Percentiles rank a stretch among this genome's conserved stretches.
These are phyloP conservation scores for Penicillium silybi DNA, from an alignment of 495 filamentous ascomycete species.

Conservation along the genomic window DNA sequence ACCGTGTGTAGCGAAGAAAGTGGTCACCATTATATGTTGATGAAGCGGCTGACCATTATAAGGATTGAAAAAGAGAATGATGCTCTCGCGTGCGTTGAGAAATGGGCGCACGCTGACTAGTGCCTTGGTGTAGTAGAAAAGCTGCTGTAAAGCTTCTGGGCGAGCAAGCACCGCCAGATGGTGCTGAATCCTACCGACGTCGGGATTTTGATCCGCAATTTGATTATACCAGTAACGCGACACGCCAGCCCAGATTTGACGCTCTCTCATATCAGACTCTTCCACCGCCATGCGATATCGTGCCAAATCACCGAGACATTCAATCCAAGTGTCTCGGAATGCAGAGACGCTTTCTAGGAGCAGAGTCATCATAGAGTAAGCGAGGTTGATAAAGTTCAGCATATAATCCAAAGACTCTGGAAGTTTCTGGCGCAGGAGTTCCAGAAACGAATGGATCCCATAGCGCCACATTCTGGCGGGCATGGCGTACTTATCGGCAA, in stretches of 20 bases:
- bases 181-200: slow-evolving; percentile 74
- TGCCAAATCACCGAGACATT: slow-evolving; percentile 78
- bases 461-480: slow-evolving; percentile 83
- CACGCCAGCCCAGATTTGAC: slow-evolving; percentile 75
- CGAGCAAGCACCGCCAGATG: slow-evolving; percentile 79
- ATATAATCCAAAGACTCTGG: slow-evolving; percentile 73
- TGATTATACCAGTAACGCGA: slow-evolving; percentile 78
- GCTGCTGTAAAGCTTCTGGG: slow-evolving; percentile 67
- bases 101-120: slow-evolving; percentile 51
- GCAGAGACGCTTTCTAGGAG: slow-evolving; percentile 70
- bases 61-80: slow-evolving; percentile 67
- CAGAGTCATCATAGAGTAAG: slow-evolving; percentile 77
- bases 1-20: slow-evolving; percentile 62
- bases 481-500: slow-evolving; percentile 73
- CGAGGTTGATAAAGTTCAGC: slow-evolving; percentile 75
- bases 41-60: slow-evolving; percentile 34
- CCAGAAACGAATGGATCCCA: slow-evolving; percentile 75
- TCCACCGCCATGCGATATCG: slow-evolving; percentile 77
- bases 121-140: slow-evolving; percentile 66
- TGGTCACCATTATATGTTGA: slow-evolving; percentile 34
- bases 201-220: slow-evolving; percentile 66
- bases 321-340: slow-evolving; percentile 86
- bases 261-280: slow-evolving; percentile 63
- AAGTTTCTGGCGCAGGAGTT: slow-evolving; percentile 64
- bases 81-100: slow-evolving; percentile 60